Conservation (phyloP, 2,329 filamentous ascomycete genomes). For the Xylariaceae sp. region DNA sequence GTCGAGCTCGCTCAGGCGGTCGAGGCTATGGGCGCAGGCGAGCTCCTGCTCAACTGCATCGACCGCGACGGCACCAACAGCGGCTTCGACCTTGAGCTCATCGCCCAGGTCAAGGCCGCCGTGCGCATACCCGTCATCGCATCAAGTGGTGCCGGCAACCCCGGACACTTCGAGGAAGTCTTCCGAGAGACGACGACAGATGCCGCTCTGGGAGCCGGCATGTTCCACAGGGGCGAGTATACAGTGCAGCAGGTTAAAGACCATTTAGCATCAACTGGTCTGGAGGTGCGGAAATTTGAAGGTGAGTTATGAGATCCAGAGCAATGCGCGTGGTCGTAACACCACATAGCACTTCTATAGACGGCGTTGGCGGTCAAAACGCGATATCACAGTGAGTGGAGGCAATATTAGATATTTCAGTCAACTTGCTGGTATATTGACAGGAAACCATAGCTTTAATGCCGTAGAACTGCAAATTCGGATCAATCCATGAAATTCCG, state of each 20-base stretch:
- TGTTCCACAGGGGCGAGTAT: slow-evolving; percentile 97
- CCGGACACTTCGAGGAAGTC: slow-evolving; percentile 87
- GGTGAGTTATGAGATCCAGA: slow-evolving; percentile 48
- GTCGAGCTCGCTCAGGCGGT: slow-evolving; percentile 87
- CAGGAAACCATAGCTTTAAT: slow-evolving; percentile 19
- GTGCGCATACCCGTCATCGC: slow-evolving; percentile 94
- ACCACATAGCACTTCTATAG: slow-evolving; percentile 25
- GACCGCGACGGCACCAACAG: slow-evolving; percentile 95
- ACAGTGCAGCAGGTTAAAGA: slow-evolving; percentile 95
- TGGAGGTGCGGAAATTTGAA: slow-evolving; percentile 83
- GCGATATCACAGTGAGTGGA: slow-evolving; percentile 1
- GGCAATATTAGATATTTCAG: slow-evolving; percentile 7
- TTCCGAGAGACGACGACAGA: slow-evolving; percentile 87
- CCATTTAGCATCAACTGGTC: slow-evolving; percentile 71
- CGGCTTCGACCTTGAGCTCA: slow-evolving; percentile 93
- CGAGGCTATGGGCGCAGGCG: slow-evolving; percentile 93
- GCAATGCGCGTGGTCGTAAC: slow-evolving; percentile 13
- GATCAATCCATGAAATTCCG: slow-evolving; percentile 19
- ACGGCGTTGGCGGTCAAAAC: slow-evolving; percentile 32
- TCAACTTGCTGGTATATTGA: slow-evolving; percentile 28
- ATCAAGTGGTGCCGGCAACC: slow-evolving; percentile 88
- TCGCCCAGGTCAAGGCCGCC: slow-evolving; percentile 84
- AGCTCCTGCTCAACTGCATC: slow-evolving; percentile 96
- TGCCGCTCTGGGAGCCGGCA: slow-evolving; percentile 92
- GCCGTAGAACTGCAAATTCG: slow-evolving; percentile 17